Percentiles rank a stretch among this genome's conserved stretches.
Evolutionary conservation across 306 rosid species (phyloP).

Genomic region (Trifolium repens): DNA sequence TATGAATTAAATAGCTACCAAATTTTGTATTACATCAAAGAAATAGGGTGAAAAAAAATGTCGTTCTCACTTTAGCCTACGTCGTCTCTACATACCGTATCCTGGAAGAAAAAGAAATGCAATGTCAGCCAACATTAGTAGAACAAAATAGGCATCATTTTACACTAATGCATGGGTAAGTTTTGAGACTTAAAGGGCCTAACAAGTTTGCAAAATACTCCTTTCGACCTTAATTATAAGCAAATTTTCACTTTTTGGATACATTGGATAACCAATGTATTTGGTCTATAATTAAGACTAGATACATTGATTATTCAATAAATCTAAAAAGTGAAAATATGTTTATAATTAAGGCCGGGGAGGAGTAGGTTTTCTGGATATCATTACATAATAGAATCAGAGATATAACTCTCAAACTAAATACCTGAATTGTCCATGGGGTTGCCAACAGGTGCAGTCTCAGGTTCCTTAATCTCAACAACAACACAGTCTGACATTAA

Average conservation of each 20-base stretch:
- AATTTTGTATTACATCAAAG: conserved; percentile 19
- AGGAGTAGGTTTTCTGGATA: too few species aligned
- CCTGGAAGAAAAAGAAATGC: conserved; percentile 48
- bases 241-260: too few species aligned
- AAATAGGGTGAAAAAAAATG: neutral
- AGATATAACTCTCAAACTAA: neutral
- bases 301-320: too few species aligned
- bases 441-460: conserved; percentile 68
- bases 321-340: too few species aligned
- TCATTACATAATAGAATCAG: too few species aligned
- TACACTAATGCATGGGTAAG: neutral
- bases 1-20: conserved; percentile 29
- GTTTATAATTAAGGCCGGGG: too few species aligned
- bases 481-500: conserved; percentile 98
- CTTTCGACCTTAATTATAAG: too few species aligned
- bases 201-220: too few species aligned
- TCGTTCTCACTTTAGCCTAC: neutral
- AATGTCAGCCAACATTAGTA: neutral
- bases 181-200: too few species aligned
- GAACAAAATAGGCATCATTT: neutral
- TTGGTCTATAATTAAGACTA: too few species aligned
- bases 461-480: conserved; percentile 98
- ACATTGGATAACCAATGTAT: too few species aligned
- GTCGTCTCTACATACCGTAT: conserved; percentile 56
- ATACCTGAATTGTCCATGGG: conserved; percentile 98